These are phyloP conservation scores for Chaetomiaceae sp. DNA, from an alignment of 2,329 filamentous ascomycete genomes.

Conservation along the genomic window DNA sequence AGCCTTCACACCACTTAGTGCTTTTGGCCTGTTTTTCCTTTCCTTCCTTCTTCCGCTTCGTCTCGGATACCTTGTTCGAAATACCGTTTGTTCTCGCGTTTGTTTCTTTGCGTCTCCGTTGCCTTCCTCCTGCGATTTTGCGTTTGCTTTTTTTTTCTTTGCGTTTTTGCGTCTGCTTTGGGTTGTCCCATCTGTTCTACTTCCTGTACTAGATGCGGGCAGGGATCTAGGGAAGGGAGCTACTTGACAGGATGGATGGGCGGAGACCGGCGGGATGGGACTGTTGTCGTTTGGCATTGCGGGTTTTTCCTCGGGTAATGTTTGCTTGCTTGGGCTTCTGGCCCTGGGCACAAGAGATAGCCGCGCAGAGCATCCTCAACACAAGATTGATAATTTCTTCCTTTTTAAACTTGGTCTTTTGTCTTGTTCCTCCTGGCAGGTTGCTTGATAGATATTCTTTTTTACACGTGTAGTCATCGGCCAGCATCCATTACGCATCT, in stretches of 20 bases:
- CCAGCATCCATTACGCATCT: too few species aligned
- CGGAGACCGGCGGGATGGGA: too few species aligned
- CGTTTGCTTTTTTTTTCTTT: constrained; percentile 15
- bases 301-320: constrained; percentile 4
- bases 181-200: constrained; percentile 21
- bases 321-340: constrained; percentile 6
- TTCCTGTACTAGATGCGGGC: constrained; percentile 25
- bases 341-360: constrained; percentile 1
- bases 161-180: constrained; percentile 13
- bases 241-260: constrained; percentile 8
- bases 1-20: constrained; percentile 27
- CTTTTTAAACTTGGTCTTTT: neutral
- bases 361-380: constrained; percentile 1
- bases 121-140: constrained; percentile 7
- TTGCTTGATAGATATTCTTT: neutral
- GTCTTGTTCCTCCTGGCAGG: neutral
- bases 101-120: constrained; percentile 24
- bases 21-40: constrained; percentile 18
- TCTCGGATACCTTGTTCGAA: constrained; percentile 29
- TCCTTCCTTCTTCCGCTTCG: constrained; percentile 13
- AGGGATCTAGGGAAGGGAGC: constrained; percentile 15
- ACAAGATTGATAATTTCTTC: constrained; percentile 3
- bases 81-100: constrained; percentile 27
- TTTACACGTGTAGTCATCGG: too few species aligned
- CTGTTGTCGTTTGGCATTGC: constrained; percentile 1